phyloP scores from a whole-genome alignment of 768 basidiomycete genomes.

The Suillus plorans region DNA sequence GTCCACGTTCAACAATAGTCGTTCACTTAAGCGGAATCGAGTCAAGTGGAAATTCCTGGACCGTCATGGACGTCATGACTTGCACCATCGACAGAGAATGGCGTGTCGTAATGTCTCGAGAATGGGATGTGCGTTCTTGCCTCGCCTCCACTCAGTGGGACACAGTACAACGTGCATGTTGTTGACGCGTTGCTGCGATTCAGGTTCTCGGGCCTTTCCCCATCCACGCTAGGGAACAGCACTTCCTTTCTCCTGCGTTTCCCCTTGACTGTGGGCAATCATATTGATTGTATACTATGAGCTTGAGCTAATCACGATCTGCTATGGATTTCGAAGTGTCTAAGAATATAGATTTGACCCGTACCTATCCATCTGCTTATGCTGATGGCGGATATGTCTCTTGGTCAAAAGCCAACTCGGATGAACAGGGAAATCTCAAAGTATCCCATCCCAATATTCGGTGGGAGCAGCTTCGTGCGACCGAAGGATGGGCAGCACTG shows the following conservation, averaged over 20 bases:
- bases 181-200: background rate
- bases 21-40: too few species aligned
- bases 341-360: conserved; percentile 46
- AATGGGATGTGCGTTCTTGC: conserved; percentile 27
- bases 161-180: background rate
- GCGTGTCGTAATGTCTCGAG: conserved; percentile 24
- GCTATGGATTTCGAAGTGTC: conserved; percentile 38
- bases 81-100: conserved; percentile 9
- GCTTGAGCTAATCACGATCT: background rate
- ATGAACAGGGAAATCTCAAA: conserved; percentile 46
- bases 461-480: conserved; percentile 71
- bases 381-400: conserved; percentile 59
- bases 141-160: background rate
- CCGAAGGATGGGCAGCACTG: conserved; percentile 85
- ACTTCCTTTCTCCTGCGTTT: conserved; percentile 76
- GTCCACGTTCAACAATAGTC: too few species aligned
- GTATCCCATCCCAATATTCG: conserved; percentile 67
- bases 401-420: conserved; percentile 51
- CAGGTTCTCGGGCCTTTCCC: conserved; percentile 85
- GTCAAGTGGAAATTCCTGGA: background rate
- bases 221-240: conserved; percentile 80
- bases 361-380: conserved; percentile 59
- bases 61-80: background rate
- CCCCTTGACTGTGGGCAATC: conserved; percentile 57
- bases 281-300: background rate